Conservation (phyloP, 441 rosid genomes). For the Mallotus repandus region DNA sequence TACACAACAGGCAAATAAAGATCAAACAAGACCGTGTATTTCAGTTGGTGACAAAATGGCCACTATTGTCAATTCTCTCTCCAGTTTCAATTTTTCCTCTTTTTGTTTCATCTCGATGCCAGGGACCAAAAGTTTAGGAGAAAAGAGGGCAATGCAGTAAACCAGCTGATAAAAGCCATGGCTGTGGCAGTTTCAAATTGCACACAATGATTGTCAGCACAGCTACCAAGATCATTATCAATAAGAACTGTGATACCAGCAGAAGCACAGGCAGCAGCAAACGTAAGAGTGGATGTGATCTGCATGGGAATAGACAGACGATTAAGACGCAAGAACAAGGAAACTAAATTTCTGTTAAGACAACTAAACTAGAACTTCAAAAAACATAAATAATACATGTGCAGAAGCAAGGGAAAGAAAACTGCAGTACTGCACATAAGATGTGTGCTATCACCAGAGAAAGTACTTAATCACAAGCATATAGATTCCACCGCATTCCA, state of each 20-base stretch:
- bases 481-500: not conserved
- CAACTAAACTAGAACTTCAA: not conserved
- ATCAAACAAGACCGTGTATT: slow-evolving; percentile 13
- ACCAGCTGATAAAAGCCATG: slow-evolving; percentile 80
- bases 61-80: not conserved
- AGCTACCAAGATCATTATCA: slow-evolving; percentile 62
- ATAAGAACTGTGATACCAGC: slow-evolving; percentile 88
- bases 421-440: not conserved
- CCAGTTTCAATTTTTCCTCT: not conserved
- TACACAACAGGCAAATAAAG: slow-evolving; percentile 16
- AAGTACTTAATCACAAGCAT: not conserved
- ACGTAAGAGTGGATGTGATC: slow-evolving; percentile 69
- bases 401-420: slow-evolving; percentile 1
- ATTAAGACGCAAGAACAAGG: slow-evolving; percentile 4
- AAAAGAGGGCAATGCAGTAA: slow-evolving; percentile 64
- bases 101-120: slow-evolving; percentile 47
- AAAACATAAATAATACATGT: not conserved
- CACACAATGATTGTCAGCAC: slow-evolving; percentile 51
- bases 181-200: slow-evolving; percentile 77
- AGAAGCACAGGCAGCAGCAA: slow-evolving; percentile 84
- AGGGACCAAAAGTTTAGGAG: slow-evolving; percentile 71
- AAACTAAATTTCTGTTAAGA: not conserved
- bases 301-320: slow-evolving; percentile 30
- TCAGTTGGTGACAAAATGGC: slow-evolving; percentile 11
- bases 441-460: not conserved